Percentiles rank a stretch among this genome's conserved stretches.
Conservation (phyloP, 805 yeast species). For the Saturnispora saitoi region DNA sequence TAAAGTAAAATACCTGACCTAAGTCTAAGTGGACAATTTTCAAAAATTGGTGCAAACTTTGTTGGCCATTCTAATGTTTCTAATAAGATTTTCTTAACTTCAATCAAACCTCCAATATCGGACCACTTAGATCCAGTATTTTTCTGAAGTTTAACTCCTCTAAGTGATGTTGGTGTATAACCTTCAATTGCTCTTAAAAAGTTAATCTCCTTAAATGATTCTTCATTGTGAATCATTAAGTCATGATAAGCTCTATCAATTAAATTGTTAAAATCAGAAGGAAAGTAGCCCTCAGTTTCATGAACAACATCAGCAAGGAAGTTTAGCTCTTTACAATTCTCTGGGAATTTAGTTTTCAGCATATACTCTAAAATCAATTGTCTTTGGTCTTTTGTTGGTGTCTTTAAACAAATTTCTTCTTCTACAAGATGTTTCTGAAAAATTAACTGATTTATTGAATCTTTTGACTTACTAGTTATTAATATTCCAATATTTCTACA, state of each 20-base stretch:
- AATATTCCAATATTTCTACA: conserved; percentile 49
- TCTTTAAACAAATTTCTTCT: conserved; percentile 45
- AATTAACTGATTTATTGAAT: conserved; percentile 50
- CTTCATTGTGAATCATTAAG: conserved; percentile 16
- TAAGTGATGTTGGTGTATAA: conserved; percentile 69
- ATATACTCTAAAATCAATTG: conserved; percentile 32
- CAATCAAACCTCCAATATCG: conserved; percentile 81
- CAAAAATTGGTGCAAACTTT: conserved; percentile 90
- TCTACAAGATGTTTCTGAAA: conserved; percentile 66
- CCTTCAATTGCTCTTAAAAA: conserved; percentile 54
- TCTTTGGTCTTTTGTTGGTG: conserved; percentile 65
- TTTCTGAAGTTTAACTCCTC: conserved; percentile 82
- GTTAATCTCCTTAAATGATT: conserved; percentile 23
- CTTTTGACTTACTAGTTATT: conserved; percentile 56
- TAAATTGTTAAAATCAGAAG: conserved; percentile 67
- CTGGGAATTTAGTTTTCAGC: conserved; percentile 15
- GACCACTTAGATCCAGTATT: conserved; percentile 61
- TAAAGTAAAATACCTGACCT: conserved; percentile 85
- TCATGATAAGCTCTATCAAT: conserved; percentile 64
- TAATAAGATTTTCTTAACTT: conserved; percentile 64
- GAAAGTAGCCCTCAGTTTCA: conserved; percentile 85
- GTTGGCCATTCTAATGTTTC: conserved; percentile 98
- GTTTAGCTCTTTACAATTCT: conserved; percentile 28
- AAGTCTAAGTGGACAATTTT: conserved; percentile 74
- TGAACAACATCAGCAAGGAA: conserved; percentile 44